phyloP scores from a whole-genome alignment of 495 filamentous ascomycete species.

The Trichoderma orchidacearum region DNA sequence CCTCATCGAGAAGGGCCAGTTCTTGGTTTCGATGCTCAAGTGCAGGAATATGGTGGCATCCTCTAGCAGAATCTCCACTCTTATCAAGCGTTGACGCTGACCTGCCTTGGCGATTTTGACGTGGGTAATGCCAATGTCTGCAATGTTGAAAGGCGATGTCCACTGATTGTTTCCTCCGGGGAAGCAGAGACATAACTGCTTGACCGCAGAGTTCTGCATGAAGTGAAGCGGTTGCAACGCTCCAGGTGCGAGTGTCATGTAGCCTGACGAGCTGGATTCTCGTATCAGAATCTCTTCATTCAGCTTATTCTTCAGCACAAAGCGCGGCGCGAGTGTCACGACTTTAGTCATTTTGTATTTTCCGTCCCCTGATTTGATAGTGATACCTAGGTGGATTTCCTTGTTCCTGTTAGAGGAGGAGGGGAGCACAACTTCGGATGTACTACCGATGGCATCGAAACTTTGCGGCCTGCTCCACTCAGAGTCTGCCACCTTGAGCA shows the following conservation, averaged over 20 bases:
- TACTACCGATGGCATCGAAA: constrained; percentile 96
- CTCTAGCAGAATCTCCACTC: constrained; percentile 83
- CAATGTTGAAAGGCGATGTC: constrained; percentile 96
- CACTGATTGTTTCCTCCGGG: constrained; percentile 93
- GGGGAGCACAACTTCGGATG: constrained; percentile 68
- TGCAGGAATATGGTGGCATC: constrained; percentile 86
- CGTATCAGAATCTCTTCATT: constrained; percentile 77
- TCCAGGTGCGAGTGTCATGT: constrained; percentile 60
- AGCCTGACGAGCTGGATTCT: constrained; percentile 73
- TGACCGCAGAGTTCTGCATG: constrained; percentile 60
- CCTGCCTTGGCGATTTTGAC: constrained; percentile 85
- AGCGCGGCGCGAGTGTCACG: constrained; percentile 84
- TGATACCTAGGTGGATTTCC: constrained; percentile 83
- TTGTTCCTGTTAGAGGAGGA: constrained; percentile 47
- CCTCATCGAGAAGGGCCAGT: constrained; percentile 97
- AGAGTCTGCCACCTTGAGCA: constrained; percentile 77
- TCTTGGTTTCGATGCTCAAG: constrained; percentile 74
- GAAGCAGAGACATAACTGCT: constrained; percentile 87
- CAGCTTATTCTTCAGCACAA: constrained; percentile 87
- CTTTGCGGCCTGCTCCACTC: constrained; percentile 94
- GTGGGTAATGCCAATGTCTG: constrained; percentile 79
- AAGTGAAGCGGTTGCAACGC: constrained; percentile 76
- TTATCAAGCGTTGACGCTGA: constrained; percentile 76
- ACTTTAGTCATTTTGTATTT: constrained; percentile 97
- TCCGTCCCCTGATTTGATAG: constrained; percentile 78